Conservation (phyloP, 2,329 filamentous ascomycete genomes). For the Penicillium sp. region DNA sequence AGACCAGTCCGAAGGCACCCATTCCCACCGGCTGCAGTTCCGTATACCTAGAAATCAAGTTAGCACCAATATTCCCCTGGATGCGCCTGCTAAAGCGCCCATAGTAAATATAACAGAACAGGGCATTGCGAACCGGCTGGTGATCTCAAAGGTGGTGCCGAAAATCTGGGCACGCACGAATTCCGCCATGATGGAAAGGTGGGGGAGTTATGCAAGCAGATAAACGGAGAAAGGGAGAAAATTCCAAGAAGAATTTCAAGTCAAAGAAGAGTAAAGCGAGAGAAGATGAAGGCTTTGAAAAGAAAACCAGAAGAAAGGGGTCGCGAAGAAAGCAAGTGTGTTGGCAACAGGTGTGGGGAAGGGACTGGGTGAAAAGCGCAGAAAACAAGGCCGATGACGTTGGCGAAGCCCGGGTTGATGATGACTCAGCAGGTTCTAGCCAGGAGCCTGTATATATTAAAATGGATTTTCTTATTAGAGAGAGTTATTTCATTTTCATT, state of each 20-base stretch:
- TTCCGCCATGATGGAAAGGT: slow-evolving; percentile 76
- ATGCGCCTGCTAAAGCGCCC: not conserved
- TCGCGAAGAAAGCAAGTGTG: slow-evolving; percentile 16
- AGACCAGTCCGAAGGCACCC: slow-evolving; percentile 97
- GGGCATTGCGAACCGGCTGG: slow-evolving; percentile 70
- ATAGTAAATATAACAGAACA: not conserved
- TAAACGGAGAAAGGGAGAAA: slow-evolving; percentile 12
- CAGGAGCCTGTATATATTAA: not conserved
- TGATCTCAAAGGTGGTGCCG: slow-evolving; percentile 99
- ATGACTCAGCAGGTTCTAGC: slow-evolving; percentile 16
- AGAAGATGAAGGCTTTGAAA: not conserved
- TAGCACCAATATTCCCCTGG: not conserved
- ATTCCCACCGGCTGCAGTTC: slow-evolving; percentile 98
- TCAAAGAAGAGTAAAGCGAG: not conserved
- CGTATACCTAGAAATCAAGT: slow-evolving; percentile 68
- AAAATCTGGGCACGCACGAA: slow-evolving; percentile 99
- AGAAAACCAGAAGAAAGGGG: slow-evolving; percentile 12
- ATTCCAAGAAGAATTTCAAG: slow-evolving; percentile 9
- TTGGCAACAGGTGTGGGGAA: slow-evolving; percentile 34
- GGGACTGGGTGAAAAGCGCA: slow-evolving; percentile 23
- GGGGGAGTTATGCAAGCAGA: not conserved
- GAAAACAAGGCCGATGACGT: slow-evolving; percentile 38
- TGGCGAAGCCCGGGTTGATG: slow-evolving; percentile 25
- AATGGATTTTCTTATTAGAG: not conserved
- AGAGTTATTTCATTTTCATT: no score